A percentile compares a stretch with the other conserved stretches of the same genome.
Evolutionary conservation across 305 asterid species (phyloP).

Genomic region (Fraxinus nigra): DNA sequence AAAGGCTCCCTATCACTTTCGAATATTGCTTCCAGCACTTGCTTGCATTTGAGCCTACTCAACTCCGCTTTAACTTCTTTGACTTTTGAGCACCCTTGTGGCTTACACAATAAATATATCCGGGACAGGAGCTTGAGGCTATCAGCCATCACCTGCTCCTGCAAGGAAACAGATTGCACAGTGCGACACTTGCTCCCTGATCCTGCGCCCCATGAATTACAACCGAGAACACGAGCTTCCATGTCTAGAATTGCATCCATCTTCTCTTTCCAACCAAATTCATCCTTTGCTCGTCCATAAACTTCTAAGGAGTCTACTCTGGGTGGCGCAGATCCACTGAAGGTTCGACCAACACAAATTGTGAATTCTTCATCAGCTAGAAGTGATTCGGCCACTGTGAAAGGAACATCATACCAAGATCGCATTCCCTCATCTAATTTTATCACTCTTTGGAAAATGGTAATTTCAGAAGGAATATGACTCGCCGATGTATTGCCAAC

Average conservation of each 20-base stretch:
- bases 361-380: slow-evolving; percentile 95
- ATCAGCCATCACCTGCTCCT: slow-evolving; percentile 95
- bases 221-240: slow-evolving; percentile 86
- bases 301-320: slow-evolving; percentile 94
- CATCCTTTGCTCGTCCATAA: slow-evolving; percentile 98
- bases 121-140: slow-evolving; percentile 86
- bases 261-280: slow-evolving; percentile 99
- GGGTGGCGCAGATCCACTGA: slow-evolving; percentile 78
- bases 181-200: slow-evolving; percentile 70
- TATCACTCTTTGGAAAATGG: slow-evolving; percentile 79
- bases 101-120: slow-evolving; percentile 58
- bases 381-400: slow-evolving; percentile 96
- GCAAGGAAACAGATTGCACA: slow-evolving; percentile 67
- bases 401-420: slow-evolving; percentile 98
- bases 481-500: slow-evolving; percentile 90
- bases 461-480: slow-evolving; percentile 89
- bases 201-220: slow-evolving; percentile 60
- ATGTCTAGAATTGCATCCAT: slow-evolving; percentile 95
- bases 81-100: slow-evolving; percentile 54
- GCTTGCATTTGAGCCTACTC: slow-evolving; percentile 67
- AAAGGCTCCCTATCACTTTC: slow-evolving; percentile 95
- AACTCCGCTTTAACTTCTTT: slow-evolving; percentile 64
- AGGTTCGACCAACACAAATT: slow-evolving; percentile 78
- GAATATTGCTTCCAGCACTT: slow-evolving; percentile 74
- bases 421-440: slow-evolving; percentile 97